Conservation (phyloP, 345 rosid genomes). For the Ceriops zippeliana region DNA sequence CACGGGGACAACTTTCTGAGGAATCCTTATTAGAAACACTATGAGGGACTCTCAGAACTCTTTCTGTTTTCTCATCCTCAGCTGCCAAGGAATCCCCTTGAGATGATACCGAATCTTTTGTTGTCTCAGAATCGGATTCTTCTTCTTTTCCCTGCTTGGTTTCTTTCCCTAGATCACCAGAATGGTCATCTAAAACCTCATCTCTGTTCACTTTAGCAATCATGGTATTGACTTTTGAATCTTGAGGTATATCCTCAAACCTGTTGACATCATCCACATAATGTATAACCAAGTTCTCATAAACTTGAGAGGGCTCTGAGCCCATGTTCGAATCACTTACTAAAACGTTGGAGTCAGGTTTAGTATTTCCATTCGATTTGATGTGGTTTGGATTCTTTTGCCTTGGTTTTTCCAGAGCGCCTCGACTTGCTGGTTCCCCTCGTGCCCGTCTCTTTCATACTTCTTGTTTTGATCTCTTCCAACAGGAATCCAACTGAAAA, state of each 20-base stretch:
- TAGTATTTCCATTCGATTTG: constrained; percentile 40
- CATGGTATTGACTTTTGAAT: constrained; percentile 22
- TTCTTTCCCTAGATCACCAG: constrained; percentile 44
- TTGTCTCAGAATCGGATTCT: constrained; percentile 53
- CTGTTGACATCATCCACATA: constrained; percentile 61
- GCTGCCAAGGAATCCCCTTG: constrained; percentile 39
- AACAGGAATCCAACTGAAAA: constrained; percentile 15
- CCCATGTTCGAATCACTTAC: constrained; percentile 58
- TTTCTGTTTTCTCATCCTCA: constrained; percentile 53
- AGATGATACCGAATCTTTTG: constrained; percentile 53
- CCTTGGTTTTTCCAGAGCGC: constrained; percentile 47
- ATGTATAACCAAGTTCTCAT: constrained; percentile 52
- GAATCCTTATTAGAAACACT: constrained; percentile 21
- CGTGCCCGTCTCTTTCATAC: constrained; percentile 52
- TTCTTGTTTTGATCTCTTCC: constrained; percentile 15
- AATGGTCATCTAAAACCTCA: constrained; percentile 33
- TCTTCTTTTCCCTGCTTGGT: constrained; percentile 41
- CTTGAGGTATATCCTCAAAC: constrained; percentile 33
- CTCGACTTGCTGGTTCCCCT: constrained; percentile 54
- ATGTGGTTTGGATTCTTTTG: constrained; percentile 44
- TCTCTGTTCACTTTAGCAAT: constrained; percentile 23
- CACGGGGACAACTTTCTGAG: constrained; percentile 21
- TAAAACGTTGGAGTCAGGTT: constrained; percentile 32
- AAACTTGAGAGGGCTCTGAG: constrained; percentile 54
- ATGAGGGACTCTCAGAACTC: constrained; percentile 30